Conservation (phyloP, 768 basidiomycete genomes). For the Mycena leptocephala region DNA sequence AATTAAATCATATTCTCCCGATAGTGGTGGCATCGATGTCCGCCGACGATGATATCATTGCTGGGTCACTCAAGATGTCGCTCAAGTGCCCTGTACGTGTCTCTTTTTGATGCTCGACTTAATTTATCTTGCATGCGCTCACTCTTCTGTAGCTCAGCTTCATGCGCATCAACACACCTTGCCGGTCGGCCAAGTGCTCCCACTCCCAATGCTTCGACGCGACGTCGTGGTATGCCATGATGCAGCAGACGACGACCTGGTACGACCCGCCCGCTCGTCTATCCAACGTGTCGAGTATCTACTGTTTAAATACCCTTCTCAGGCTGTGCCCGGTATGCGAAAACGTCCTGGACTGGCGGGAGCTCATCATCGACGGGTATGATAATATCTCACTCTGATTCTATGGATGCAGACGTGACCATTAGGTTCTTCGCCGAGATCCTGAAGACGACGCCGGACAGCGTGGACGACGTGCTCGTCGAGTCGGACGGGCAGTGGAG, state of each 20-base stretch:
- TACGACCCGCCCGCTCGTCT: no score
- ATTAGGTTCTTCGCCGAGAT: conserved; percentile 77
- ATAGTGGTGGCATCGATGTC: conserved; percentile 58
- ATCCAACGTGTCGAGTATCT: no score
- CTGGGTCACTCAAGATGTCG: conserved; percentile 75
- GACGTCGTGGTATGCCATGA: conserved; percentile 78
- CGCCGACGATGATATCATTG: conserved; percentile 80
- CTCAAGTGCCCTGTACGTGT: conserved; percentile 80
- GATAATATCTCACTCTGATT: neutral
- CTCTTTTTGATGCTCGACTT: no score
- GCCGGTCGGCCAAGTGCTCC: conserved; percentile 74
- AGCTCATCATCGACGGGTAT: conserved; percentile 81
- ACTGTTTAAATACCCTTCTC: no score
- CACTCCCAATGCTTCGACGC: conserved; percentile 87
- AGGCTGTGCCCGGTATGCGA: conserved; percentile 80
- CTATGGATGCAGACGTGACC: neutral
- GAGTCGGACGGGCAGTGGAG: conserved; percentile 87
- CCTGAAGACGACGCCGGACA: conserved; percentile 69
- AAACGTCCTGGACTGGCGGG: conserved; percentile 69
- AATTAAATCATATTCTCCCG: neutral
- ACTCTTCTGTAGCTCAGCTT: conserved; percentile 69
- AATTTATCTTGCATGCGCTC: neutral
- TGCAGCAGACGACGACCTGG: conserved; percentile 85
- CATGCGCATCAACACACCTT: conserved; percentile 73
- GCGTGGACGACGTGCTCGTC: conserved; percentile 79